Evolutionary conservation across 2,329 filamentous ascomycete genomes (phyloP).

Genomic region (Cyanodermella asteris): DNA sequence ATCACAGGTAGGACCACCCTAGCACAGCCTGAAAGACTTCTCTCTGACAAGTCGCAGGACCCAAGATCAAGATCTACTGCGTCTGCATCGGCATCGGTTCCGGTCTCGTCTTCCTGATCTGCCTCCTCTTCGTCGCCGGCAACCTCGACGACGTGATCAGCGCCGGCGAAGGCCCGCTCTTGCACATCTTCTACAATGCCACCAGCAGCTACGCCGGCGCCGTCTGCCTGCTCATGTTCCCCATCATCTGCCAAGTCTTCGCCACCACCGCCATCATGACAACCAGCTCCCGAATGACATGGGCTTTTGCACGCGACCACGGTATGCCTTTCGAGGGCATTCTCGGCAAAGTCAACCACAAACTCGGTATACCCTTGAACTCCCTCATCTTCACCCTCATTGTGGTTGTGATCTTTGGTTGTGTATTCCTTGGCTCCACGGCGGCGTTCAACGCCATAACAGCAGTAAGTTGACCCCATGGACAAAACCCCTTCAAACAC

Average conservation of each 20-base stretch:
- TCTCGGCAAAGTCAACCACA: constrained; percentile 39
- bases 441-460: too few relatives aligned
- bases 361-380: constrained; percentile 43
- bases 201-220: constrained; percentile 39
- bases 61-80: constrained; percentile 44
- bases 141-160: constrained; percentile 33
- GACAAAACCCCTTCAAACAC: constrained; percentile 43
- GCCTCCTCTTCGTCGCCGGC: constrained; percentile 41
- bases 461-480: too few relatives aligned
- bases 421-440: constrained; percentile 44
- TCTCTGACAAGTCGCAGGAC: constrained; percentile 36
- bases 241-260: constrained; percentile 40
- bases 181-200: constrained; percentile 41
- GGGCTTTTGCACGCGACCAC: constrained; percentile 31
- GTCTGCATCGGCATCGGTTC: constrained; percentile 40
- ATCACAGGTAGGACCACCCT: too few relatives aligned
- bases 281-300: constrained; percentile 43
- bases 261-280: constrained; percentile 43
- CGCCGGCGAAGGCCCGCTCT: constrained; percentile 33
- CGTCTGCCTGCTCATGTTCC: constrained; percentile 44
- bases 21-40: too few relatives aligned
- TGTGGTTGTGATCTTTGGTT: constrained; percentile 44
- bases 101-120: constrained; percentile 39
- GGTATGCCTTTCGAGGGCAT: constrained; percentile 23
- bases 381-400: constrained; percentile 37